A percentile compares a stretch with the other conserved stretches of the same genome.
Evolutionary conservation across 148 eudicot species (phyloP).

Genomic region (Diospyros kaki): DNA sequence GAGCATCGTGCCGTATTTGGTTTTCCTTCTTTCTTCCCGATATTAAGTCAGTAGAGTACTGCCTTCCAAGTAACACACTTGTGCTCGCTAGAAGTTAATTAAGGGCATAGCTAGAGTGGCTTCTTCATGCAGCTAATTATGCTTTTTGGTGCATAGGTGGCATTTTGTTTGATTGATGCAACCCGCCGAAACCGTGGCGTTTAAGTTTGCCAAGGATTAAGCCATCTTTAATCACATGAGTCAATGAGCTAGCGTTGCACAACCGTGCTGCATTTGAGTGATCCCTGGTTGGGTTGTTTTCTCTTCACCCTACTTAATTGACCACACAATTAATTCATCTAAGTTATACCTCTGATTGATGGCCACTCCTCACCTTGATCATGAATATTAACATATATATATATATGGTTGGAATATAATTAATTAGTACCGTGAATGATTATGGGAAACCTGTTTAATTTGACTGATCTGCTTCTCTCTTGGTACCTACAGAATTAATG

Average conservation of each 20-base stretch:
- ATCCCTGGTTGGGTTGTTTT: too few relatives aligned
- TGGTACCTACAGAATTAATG: neutral
- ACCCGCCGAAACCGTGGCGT: neutral
- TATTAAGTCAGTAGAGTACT: too few relatives aligned
- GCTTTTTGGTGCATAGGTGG: neutral
- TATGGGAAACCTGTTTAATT: too few relatives aligned
- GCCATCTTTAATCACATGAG: conserved; percentile 11
- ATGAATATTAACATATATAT: too few relatives aligned
- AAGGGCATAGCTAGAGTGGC: neutral
- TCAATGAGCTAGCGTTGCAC: conserved; percentile 25
- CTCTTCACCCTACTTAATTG: too few relatives aligned
- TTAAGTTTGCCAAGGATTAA: neutral
- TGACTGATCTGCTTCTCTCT: neutral
- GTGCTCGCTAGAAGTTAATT: too few relatives aligned
- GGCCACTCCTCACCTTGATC: too few relatives aligned
- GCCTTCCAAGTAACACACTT: too few relatives aligned
- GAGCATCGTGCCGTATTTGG: neutral
- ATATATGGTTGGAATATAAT: too few relatives aligned
- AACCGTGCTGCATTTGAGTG: conserved; percentile 7
- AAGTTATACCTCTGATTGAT: too few relatives aligned
- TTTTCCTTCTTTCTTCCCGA: neutral
- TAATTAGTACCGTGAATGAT: too few relatives aligned
- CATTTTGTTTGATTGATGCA: neutral
- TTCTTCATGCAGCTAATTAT: neutral
- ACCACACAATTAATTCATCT: too few relatives aligned